phyloP scores from a whole-genome alignment of 768 basidiomycete genomes.

The Mycena metata region DNA sequence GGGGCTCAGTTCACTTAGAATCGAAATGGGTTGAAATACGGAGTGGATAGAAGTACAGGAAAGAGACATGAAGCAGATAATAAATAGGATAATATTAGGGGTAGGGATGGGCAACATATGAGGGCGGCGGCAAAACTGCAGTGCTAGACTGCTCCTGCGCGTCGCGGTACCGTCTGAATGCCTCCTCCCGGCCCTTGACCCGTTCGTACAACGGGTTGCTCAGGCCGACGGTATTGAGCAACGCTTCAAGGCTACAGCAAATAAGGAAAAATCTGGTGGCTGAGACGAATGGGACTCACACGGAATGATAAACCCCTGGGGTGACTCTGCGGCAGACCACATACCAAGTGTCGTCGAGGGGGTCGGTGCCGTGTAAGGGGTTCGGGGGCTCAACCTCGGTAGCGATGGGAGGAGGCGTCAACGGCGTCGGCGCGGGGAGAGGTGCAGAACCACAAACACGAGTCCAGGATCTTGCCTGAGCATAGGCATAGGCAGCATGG shows the following conservation, averaged over 20 bases:
- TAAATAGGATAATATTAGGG: too few species aligned
- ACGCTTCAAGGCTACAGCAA: not conserved
- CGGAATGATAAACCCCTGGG: slow-evolving; percentile 9
- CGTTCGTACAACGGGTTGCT: not conserved
- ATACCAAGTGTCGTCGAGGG: not conserved
- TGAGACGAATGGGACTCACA: not conserved
- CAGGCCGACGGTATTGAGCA: not conserved
- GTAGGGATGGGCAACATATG: not conserved
- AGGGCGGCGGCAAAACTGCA: not conserved
- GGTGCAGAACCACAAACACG: not conserved
- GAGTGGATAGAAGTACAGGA: too few species aligned
- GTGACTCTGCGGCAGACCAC: not conserved
- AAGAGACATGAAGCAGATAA: too few species aligned
- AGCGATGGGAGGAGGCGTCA: not conserved
- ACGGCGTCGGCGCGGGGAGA: not conserved
- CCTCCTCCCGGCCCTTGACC: not conserved
- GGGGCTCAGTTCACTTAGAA: too few species aligned
- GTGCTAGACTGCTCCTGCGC: not conserved
- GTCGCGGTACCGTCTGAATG: not conserved
- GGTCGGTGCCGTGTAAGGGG: not conserved
- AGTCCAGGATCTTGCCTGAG: not conserved
- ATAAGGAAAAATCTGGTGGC: too few species aligned
- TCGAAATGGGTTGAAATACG: too few species aligned
- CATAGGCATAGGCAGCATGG: not conserved
- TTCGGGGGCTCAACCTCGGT: not conserved